phyloP scores from a whole-genome alignment of 1,139 yeast genomes.

The Diutina catenulata region DNA sequence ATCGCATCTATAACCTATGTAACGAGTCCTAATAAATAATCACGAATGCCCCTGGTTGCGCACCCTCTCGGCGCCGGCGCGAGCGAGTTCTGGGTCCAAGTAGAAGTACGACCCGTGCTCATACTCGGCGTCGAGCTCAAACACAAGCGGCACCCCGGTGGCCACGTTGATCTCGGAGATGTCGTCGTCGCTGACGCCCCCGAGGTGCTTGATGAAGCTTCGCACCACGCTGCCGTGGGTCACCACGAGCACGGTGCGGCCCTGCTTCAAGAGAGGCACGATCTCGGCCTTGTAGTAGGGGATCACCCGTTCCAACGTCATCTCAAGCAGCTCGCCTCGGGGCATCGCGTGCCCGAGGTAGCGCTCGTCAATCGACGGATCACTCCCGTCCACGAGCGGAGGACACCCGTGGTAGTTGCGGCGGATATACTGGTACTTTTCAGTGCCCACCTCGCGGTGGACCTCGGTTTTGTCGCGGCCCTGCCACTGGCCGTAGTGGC shows the following conservation, averaged over 20 bases:
- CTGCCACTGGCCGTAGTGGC: slow-evolving; percentile 71
- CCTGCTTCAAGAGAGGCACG: slow-evolving; percentile 18
- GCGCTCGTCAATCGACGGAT: slow-evolving; percentile 34
- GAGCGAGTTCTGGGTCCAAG: slow-evolving; percentile 61
- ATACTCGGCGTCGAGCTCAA: slow-evolving; percentile 36
- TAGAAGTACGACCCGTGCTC: slow-evolving; percentile 36
- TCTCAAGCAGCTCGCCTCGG: slow-evolving; percentile 54
- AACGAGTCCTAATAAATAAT: not conserved
- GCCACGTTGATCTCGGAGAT: slow-evolving; percentile 63
- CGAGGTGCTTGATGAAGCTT: slow-evolving; percentile 49
- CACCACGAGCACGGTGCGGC: slow-evolving; percentile 45
- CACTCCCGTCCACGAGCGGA: slow-evolving; percentile 26
- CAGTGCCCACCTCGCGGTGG: slow-evolving; percentile 40
- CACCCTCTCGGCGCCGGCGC: slow-evolving; percentile 37
- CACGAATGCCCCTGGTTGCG: slow-evolving; percentile 10
- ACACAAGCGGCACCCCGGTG: slow-evolving; percentile 62
- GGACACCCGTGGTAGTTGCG: slow-evolving; percentile 62
- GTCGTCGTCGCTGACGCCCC: slow-evolving; percentile 45
- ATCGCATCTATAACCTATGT: not conserved
- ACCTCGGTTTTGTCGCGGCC: slow-evolving; percentile 53
- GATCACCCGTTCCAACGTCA: slow-evolving; percentile 50
- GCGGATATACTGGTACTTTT: slow-evolving; percentile 53
- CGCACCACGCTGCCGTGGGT: slow-evolving; percentile 74
- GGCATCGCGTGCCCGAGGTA: slow-evolving; percentile 37
- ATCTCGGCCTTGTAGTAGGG: slow-evolving; percentile 42